These are phyloP conservation scores for Oryza coarctata DNA, from an alignment of 176 grass and related monocot species.

Conservation along the genomic window DNA sequence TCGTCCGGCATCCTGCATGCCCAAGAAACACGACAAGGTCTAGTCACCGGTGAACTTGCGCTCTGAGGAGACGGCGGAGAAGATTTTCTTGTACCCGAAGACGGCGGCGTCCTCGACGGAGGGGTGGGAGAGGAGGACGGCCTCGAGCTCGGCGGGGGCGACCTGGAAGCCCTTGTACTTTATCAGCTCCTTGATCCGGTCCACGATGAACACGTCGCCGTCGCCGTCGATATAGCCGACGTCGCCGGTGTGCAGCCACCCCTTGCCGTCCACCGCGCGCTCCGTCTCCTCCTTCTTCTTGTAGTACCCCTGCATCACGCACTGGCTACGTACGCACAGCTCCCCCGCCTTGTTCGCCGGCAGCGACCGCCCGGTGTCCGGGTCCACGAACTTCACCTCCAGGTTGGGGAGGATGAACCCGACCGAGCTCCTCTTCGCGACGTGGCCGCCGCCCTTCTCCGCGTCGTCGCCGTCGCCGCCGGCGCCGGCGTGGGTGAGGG, in stretches of 20 bases:
- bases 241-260: slow-evolving; percentile 90
- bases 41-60: no score
- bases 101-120: slow-evolving; percentile 71
- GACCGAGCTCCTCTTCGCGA: slow-evolving; percentile 73
- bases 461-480: slow-evolving; percentile 47
- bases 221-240: slow-evolving; percentile 91
- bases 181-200: slow-evolving; percentile 90
- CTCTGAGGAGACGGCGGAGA: not conserved
- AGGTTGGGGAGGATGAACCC: slow-evolving; percentile 89
- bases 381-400: slow-evolving; percentile 90
- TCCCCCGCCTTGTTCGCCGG: slow-evolving; percentile 72
- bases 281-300: slow-evolving; percentile 75
- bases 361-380: slow-evolving; percentile 58
- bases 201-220: slow-evolving; percentile 81
- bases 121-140: slow-evolving; percentile 71
- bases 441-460: not conserved
- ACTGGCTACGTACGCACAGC: slow-evolving; percentile 80
- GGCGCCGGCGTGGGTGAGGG: slow-evolving; percentile 65
- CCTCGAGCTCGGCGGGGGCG: slow-evolving; percentile 83
- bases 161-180: slow-evolving; percentile 99
- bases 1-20: slow-evolving; percentile 66
- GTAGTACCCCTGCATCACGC: slow-evolving; percentile 89
- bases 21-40: not conserved
- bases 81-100: slow-evolving; percentile 76
- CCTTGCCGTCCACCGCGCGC: slow-evolving; percentile 60